A percentile compares a stretch with the other conserved stretches of the same genome.
Evolutionary conservation across 176 grass and related monocot genomes (phyloP).

Genomic region (Rhynchospora tenuis): DNA sequence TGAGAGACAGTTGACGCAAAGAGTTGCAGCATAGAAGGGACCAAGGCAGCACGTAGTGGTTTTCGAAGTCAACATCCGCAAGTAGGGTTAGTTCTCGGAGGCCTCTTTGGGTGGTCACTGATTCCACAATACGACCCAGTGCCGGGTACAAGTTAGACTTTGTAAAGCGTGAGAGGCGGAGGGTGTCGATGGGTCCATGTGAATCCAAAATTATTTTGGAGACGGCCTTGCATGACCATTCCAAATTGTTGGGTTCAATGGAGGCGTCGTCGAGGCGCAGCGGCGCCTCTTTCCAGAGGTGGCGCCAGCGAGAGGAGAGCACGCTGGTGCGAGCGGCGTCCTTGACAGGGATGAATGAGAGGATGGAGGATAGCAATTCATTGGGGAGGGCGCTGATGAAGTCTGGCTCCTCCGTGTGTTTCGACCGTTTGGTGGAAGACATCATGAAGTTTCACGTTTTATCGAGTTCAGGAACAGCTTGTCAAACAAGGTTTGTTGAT

Average conservation of each 20-base stretch:
- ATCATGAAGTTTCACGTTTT: too few species aligned
- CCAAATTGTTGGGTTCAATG: background rate
- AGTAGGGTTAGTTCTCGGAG: background rate
- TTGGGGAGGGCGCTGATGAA: background rate
- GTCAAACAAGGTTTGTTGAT: too few species aligned
- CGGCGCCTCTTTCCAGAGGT: background rate
- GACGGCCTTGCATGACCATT: too few species aligned
- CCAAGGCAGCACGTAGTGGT: background rate
- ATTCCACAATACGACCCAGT: background rate
- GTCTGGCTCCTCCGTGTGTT: background rate
- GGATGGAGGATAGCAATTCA: background rate
- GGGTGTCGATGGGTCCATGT: background rate
- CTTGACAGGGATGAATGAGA: slow-evolving; percentile 3
- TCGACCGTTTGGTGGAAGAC: too few species aligned
- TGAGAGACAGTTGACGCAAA: background rate
- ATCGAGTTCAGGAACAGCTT: too few species aligned
- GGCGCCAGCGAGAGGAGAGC: slow-evolving; percentile 4
- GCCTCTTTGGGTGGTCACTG: background rate
- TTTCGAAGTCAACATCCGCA: background rate
- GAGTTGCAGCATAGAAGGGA: background rate
- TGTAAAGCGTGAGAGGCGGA: background rate
- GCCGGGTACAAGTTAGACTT: background rate
- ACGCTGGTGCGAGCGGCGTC: slow-evolving; percentile 14
- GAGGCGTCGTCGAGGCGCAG: slow-evolving; percentile 7
- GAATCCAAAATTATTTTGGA: too few species aligned